Conservation (phyloP, 345 rosid genomes). For the Euphorbia peplus region DNA sequence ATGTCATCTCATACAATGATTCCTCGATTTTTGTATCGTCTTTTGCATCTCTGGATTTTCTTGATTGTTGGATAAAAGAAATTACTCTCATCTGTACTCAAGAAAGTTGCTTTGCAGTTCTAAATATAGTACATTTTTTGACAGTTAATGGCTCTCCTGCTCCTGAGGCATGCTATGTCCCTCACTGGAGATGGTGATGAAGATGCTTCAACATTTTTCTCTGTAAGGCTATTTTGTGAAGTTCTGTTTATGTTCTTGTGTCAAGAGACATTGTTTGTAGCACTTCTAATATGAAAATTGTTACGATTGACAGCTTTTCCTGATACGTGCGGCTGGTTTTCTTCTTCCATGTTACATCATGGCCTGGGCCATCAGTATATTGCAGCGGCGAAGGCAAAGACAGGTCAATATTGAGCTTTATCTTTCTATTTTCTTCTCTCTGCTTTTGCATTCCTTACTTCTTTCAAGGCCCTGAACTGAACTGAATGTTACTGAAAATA, state of each 20-base stretch:
- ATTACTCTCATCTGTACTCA: too few relatives aligned
- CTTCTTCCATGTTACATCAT: constrained; percentile 95
- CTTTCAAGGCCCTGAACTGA: too few relatives aligned
- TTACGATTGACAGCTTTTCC: constrained; percentile 55
- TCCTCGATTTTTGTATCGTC: too few relatives aligned
- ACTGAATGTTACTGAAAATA: too few relatives aligned
- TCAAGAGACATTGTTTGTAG: neutral
- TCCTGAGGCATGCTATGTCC: constrained; percentile 35
- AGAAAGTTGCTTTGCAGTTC: neutral
- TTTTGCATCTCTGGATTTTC: neutral
- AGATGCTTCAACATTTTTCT: constrained; percentile 32
- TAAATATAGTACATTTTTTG: neutral
- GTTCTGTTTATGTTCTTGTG: neutral
- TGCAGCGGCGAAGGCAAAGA: constrained; percentile 93
- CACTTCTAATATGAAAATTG: neutral
- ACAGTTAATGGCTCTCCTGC: constrained; percentile 34
- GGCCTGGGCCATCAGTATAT: constrained; percentile 97
- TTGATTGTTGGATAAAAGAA: neutral
- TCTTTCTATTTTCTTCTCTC: neutral
- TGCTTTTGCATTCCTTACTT: neutral
- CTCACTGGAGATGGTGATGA: constrained; percentile 30
- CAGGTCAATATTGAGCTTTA: constrained; percentile 45
- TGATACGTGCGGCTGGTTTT: constrained; percentile 67
- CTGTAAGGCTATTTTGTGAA: constrained; percentile 10
- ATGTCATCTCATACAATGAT: too few relatives aligned